A percentile compares a stretch with the other conserved stretches of the same genome.
These are phyloP conservation scores for Exophiala spinifera DNA, from an alignment of 2,329 filamentous ascomycete species.

Conservation along the genomic window DNA sequence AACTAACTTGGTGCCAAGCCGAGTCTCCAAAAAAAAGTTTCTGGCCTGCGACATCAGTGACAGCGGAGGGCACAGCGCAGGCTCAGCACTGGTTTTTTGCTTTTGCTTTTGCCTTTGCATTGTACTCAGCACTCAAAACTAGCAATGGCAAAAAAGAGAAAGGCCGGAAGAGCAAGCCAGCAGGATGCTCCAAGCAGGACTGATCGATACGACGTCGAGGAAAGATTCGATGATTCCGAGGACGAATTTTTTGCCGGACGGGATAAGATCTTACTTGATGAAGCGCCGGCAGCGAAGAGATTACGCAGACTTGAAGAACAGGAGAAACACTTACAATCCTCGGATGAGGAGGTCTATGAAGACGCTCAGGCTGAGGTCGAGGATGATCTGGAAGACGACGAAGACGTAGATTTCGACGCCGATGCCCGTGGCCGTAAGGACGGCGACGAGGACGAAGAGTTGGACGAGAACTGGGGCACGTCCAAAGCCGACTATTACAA, in stretches of 20 bases:
- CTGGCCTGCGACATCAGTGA: background rate
- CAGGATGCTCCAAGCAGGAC: conserved; percentile 21
- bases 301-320: conserved; percentile 63
- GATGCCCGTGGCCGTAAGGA: conserved; percentile 34
- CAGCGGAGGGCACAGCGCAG: background rate
- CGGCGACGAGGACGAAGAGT: conserved; percentile 56
- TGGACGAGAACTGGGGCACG: conserved; percentile 75
- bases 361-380: conserved; percentile 39
- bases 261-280: conserved; percentile 82
- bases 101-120: too few species aligned
- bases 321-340: conserved; percentile 56
- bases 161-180: conserved; percentile 52
- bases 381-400: conserved; percentile 13
- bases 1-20: conserved; percentile 7
- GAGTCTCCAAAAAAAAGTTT: conserved; percentile 14
- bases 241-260: conserved; percentile 88
- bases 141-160: conserved; percentile 62
- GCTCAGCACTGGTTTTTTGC: too few species aligned
- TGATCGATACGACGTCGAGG: conserved; percentile 43
- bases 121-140: background rate
- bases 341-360: conserved; percentile 61
- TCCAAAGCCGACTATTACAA: conserved; percentile 91
- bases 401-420: conserved; percentile 37
- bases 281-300: conserved; percentile 74
- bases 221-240: conserved; percentile 88